Percentiles rank a stretch among this genome's conserved stretches.
phyloP scores from a whole-genome alignment of 1,284 basidiomycete genomes.

The Austroboletus rostrupii region DNA sequence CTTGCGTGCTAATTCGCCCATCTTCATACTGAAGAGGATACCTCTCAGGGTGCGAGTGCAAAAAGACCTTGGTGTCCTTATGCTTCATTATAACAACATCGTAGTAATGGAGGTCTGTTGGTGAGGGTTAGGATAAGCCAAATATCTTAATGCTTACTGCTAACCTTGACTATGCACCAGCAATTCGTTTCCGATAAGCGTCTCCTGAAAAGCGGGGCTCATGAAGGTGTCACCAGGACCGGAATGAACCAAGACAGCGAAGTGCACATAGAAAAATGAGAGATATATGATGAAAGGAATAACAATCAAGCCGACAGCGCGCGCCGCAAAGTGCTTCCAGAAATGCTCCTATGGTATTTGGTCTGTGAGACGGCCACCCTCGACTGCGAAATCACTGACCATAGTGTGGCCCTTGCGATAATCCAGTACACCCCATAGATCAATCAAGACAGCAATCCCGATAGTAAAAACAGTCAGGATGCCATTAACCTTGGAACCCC shows the following conservation, averaged over 20 bases:
- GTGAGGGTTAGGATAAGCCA: constrained; percentile 7
- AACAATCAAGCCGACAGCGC: constrained; percentile 83
- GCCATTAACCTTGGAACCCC: constrained; percentile 98
- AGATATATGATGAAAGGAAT: constrained; percentile 90
- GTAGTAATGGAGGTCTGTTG: constrained; percentile 86
- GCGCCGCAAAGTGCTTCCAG: constrained; percentile 83
- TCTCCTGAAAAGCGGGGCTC: constrained; percentile 98
- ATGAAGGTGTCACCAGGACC: constrained; percentile 96
- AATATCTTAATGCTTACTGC: constrained; percentile 13
- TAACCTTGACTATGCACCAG: constrained; percentile 85
- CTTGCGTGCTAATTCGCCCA: constrained; percentile 92
- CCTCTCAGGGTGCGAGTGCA: constrained; percentile 88
- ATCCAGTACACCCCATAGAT: constrained; percentile 95
- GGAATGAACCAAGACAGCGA: constrained; percentile 84
- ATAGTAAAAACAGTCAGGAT: constrained; percentile 88
- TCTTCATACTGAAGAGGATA: constrained; percentile 97
- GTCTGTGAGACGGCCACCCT: neutral
- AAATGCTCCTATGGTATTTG: constrained; percentile 71
- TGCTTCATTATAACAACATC: constrained; percentile 88
- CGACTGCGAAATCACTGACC: constrained; percentile 46
- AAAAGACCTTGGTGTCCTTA: constrained; percentile 87
- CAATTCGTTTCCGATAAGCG: constrained; percentile 88
- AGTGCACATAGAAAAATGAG: constrained; percentile 96
- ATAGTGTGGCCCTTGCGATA: constrained; percentile 79
- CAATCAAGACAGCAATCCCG: constrained; percentile 87